These are phyloP conservation scores for Achlya hypogyna DNA, from an alignment of 352 stramenopile genomes.

Conservation along the genomic window DNA sequence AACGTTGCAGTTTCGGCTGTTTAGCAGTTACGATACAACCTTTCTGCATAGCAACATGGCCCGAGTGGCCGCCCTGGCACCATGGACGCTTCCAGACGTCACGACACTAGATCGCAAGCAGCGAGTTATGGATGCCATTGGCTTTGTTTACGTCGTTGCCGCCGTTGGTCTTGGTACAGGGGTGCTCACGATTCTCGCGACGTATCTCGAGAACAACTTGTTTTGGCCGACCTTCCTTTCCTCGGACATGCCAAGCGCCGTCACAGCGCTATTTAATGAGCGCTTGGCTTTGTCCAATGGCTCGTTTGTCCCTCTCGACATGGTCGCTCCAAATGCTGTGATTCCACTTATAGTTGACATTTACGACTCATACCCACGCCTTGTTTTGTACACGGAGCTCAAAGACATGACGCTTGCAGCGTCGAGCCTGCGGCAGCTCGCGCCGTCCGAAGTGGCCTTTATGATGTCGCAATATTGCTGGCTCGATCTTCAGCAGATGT, in stretches of 20 bases:
- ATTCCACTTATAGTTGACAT: no score
- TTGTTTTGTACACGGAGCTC: not conserved
- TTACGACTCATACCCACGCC: not conserved
- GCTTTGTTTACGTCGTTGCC: not conserved
- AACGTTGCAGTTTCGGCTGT: no score
- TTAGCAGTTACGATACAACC: no score
- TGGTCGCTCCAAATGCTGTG: not conserved
- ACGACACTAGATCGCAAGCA: no score
- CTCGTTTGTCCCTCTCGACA: not conserved
- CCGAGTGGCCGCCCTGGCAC: no score
- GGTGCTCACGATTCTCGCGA: not conserved
- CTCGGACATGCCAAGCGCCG: slow-evolving; percentile 8
- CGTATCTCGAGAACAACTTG: slow-evolving; percentile 13
- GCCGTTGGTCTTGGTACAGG: not conserved
- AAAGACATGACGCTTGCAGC: not conserved
- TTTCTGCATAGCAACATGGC: no score
- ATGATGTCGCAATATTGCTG: slow-evolving; percentile 9
- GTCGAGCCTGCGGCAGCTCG: not conserved
- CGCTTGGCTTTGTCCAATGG: not conserved
- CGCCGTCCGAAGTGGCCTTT: not conserved
- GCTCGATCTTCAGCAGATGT: slow-evolving; percentile 5
- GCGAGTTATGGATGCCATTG: not conserved
- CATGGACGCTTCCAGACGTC: no score
- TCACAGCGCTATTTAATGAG: slow-evolving; percentile 13
- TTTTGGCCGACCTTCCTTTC: slow-evolving; percentile 9